A percentile compares a stretch with the other conserved stretches of the same genome.
phyloP scores from a whole-genome alignment of 495 filamentous ascomycete species.

The Penicillium maclennaniae region DNA sequence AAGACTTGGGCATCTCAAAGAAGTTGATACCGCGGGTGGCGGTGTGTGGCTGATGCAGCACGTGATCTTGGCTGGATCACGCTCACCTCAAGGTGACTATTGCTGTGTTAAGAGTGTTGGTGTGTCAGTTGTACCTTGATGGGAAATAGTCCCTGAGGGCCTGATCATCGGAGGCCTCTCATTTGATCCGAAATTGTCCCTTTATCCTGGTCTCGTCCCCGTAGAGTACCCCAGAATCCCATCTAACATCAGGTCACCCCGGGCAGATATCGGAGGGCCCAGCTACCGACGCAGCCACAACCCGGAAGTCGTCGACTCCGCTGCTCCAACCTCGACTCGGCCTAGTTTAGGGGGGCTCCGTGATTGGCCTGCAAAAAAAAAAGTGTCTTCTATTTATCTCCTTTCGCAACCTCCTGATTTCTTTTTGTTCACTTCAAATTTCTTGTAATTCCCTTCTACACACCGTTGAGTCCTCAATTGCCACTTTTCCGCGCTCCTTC shows the following conservation, averaged over 20 bases:
- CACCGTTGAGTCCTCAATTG: neutral
- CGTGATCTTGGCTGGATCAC: neutral
- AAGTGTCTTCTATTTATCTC: conserved; percentile 7
- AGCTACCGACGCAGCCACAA: conserved; percentile 21
- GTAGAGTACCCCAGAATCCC: neutral
- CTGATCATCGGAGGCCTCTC: neutral
- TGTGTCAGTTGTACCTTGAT: neutral
- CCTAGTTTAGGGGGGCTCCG: neutral
- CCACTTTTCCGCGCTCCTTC: conserved; percentile 7
- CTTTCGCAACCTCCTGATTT: conserved; percentile 19
- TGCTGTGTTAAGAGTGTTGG: neutral
- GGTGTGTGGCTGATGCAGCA: conserved; percentile 16
- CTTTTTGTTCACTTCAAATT: conserved; percentile 13
- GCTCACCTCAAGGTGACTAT: neutral
- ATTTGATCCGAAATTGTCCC: neutral
- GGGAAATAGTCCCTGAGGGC: neutral
- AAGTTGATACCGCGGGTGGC: conserved; percentile 15
- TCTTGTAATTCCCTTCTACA: neutral
- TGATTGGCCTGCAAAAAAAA: conserved; percentile 15
- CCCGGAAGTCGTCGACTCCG: conserved; percentile 10
- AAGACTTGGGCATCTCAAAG: neutral
- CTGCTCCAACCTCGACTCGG: conserved; percentile 11
- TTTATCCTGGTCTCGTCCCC: neutral
- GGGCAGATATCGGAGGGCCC: conserved; percentile 7
- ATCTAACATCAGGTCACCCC: conserved; percentile 17